These are phyloP conservation scores for Conticribra weissflogii DNA, from an alignment of 108 stramenopile species.

Conservation along the genomic window DNA sequence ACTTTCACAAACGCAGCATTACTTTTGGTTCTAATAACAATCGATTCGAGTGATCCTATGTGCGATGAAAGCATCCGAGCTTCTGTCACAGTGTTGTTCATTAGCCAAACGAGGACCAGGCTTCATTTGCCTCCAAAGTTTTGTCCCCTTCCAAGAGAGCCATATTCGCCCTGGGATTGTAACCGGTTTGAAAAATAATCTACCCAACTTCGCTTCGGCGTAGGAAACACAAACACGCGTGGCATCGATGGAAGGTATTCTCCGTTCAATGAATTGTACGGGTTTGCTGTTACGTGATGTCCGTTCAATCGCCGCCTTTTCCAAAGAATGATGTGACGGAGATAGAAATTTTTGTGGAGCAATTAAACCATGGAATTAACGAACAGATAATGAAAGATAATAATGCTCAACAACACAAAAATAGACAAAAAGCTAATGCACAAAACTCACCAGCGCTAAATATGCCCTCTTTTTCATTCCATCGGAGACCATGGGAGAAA, in stretches of 20 bases:
- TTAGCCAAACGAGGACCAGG: too few relatives aligned
- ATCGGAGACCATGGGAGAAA: constrained; percentile 30
- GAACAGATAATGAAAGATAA: too few relatives aligned
- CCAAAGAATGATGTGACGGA: too few relatives aligned
- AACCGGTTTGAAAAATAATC: constrained; percentile 46
- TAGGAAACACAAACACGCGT: constrained; percentile 40
- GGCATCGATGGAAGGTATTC: constrained; percentile 41
- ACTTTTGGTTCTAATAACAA: too few relatives aligned
- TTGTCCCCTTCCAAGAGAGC: constrained; percentile 45
- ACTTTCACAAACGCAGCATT: too few relatives aligned
- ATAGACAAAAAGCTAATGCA: neutral
- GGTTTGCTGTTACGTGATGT: constrained; percentile 37
- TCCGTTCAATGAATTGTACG: constrained; percentile 35
- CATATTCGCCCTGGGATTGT: constrained; percentile 51
- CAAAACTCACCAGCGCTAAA: constrained; percentile 19
- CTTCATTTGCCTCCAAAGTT: constrained; percentile 26
- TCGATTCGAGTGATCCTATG: too few relatives aligned
- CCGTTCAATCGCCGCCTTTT: constrained; percentile 15
- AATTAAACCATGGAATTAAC: too few relatives aligned
- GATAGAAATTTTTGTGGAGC: too few relatives aligned
- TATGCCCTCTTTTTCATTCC: constrained; percentile 19
- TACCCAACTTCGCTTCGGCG: constrained; percentile 49
- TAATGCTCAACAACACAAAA: neutral
- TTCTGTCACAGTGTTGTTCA: too few relatives aligned
- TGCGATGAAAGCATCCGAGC: too few relatives aligned